Evolutionary conservation across 179 eudicot genomes (phyloP).

Genomic region (Vitellaria paradoxa): DNA sequence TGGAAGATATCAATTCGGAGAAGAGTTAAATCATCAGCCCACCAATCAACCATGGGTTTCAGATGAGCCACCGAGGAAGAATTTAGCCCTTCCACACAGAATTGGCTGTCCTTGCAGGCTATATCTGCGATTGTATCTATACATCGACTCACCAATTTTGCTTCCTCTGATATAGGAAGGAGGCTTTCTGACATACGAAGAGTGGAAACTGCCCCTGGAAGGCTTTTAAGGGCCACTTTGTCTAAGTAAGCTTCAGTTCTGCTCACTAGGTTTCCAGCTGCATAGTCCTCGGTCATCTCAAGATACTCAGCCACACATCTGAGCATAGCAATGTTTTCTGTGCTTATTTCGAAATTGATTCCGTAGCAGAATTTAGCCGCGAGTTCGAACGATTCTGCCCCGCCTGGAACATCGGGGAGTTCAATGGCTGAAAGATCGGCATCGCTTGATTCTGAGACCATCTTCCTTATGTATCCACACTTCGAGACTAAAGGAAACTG

Average conservation of each 20-base stretch:
- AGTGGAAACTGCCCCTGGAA: slow-evolving; percentile 64
- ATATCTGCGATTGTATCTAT: slow-evolving; percentile 76
- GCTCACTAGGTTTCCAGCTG: slow-evolving; percentile 64
- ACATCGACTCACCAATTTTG: slow-evolving; percentile 77
- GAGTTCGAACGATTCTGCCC: slow-evolving; percentile 80
- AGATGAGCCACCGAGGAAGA: slow-evolving; percentile 32
- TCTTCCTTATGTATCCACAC: slow-evolving; percentile 72
- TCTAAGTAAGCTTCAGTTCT: slow-evolving; percentile 69
- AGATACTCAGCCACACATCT: slow-evolving; percentile 80
- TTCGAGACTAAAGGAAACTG: slow-evolving; percentile 94
- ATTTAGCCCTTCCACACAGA: slow-evolving; percentile 31
- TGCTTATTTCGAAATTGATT: slow-evolving; percentile 71
- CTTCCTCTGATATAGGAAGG: slow-evolving; percentile 66
- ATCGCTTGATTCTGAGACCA: slow-evolving; percentile 57
- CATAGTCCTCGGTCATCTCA: slow-evolving; percentile 89
- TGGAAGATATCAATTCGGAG: slow-evolving; percentile 88
- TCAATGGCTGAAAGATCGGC: slow-evolving; percentile 33
- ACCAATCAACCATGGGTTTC: slow-evolving; percentile 81
- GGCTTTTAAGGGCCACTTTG: slow-evolving; percentile 66
- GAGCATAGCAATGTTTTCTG: slow-evolving; percentile 80
- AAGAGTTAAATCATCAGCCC: slow-evolving; percentile 89
- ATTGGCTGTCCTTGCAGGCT: slow-evolving; percentile 67
- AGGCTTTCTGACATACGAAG: slow-evolving; percentile 63
- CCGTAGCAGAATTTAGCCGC: slow-evolving; percentile 93
- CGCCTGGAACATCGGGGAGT: slow-evolving; percentile 79